Conservation (phyloP, 768 basidiomycete genomes). For the Leccinum subtestaceum region DNA sequence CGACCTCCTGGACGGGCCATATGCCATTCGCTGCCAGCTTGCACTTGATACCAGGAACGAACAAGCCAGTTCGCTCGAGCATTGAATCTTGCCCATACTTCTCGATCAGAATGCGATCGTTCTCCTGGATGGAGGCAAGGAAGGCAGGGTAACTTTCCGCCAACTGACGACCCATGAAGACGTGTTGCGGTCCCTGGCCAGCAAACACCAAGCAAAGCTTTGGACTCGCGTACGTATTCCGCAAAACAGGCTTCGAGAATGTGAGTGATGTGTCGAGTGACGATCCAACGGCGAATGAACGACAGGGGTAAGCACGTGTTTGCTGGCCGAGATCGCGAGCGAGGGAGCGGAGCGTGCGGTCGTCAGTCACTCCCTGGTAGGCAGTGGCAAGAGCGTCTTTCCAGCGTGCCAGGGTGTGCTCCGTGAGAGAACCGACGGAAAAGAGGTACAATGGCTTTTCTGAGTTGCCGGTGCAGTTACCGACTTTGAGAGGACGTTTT, state of each 20-base stretch:
- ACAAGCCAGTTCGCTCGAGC: conserved; percentile 34
- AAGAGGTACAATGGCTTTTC: conserved; percentile 26
- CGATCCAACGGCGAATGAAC: conserved; percentile 25
- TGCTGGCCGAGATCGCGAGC: conserved; percentile 30
- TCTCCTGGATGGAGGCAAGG: conserved; percentile 29
- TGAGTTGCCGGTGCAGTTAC: not conserved
- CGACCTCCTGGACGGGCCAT: conserved; percentile 35
- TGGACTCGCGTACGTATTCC: conserved; percentile 22
- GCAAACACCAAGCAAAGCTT: conserved; percentile 36
- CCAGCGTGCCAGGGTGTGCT: conserved; percentile 25
- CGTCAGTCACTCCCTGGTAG: conserved; percentile 19
- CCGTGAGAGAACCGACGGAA: conserved; percentile 29
- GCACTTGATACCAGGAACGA: conserved; percentile 27
- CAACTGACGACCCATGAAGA: conserved; percentile 37
- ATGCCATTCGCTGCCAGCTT: conserved; percentile 23
- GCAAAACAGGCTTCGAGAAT: conserved; percentile 30
- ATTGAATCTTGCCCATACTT: conserved; percentile 29
- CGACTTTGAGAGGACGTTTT: conserved; percentile 15
- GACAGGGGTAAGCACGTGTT: conserved; percentile 29
- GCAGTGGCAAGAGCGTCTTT: conserved; percentile 17
- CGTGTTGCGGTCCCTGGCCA: conserved; percentile 37
- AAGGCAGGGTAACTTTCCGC: conserved; percentile 32
- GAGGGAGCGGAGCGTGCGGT: conserved; percentile 24
- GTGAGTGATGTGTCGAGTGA: conserved; percentile 22
- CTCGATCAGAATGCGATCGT: conserved; percentile 32